Evolutionary conservation across 1,284 basidiomycete genomes (phyloP).

Genomic region (Ganoderma sp.): DNA sequence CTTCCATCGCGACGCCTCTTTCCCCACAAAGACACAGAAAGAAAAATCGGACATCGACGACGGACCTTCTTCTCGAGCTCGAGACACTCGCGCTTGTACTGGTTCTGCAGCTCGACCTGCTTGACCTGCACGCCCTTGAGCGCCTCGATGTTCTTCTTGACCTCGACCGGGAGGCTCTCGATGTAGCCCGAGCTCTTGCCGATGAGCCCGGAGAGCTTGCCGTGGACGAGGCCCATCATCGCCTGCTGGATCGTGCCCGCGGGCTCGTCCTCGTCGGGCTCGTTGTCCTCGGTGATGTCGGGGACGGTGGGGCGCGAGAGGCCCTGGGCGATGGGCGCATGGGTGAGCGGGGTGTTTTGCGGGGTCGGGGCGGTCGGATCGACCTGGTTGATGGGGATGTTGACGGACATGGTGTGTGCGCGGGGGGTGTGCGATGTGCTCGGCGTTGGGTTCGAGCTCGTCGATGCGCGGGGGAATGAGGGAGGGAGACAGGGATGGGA

Average conservation of each 20-base stretch:
- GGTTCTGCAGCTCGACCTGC: slow-evolving; percentile 91
- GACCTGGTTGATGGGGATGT: slow-evolving; percentile 51
- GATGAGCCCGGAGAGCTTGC: slow-evolving; percentile 69
- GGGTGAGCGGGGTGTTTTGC: slow-evolving; percentile 80
- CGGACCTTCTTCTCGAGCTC: slow-evolving; percentile 98
- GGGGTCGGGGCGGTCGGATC: slow-evolving; percentile 76
- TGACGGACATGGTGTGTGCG: slow-evolving; percentile 50
- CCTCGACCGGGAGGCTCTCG: slow-evolving; percentile 83
- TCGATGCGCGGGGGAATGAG: slow-evolving; percentile 15
- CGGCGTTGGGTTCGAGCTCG: slow-evolving; percentile 4
- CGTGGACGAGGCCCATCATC: slow-evolving; percentile 67
- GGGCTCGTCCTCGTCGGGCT: slow-evolving; percentile 58
- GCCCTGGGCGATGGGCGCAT: slow-evolving; percentile 69
- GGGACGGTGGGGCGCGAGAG: slow-evolving; percentile 73
- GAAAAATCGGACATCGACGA: no score
- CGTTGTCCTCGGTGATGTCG: slow-evolving; percentile 71
- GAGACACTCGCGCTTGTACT: slow-evolving; percentile 96
- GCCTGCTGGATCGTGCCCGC: slow-evolving; percentile 50
- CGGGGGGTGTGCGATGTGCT: slow-evolving; percentile 2
- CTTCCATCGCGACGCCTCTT: neutral
- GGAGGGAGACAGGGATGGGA: slow-evolving; percentile 19
- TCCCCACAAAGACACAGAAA: no score
- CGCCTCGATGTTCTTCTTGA: slow-evolving; percentile 88
- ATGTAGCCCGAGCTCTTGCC: slow-evolving; percentile 87
- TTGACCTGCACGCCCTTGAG: slow-evolving; percentile 95